These are phyloP conservation scores for Saccharomycopsis capsularis DNA, from an alignment of 805 yeast genomes.

Conservation along the genomic window DNA sequence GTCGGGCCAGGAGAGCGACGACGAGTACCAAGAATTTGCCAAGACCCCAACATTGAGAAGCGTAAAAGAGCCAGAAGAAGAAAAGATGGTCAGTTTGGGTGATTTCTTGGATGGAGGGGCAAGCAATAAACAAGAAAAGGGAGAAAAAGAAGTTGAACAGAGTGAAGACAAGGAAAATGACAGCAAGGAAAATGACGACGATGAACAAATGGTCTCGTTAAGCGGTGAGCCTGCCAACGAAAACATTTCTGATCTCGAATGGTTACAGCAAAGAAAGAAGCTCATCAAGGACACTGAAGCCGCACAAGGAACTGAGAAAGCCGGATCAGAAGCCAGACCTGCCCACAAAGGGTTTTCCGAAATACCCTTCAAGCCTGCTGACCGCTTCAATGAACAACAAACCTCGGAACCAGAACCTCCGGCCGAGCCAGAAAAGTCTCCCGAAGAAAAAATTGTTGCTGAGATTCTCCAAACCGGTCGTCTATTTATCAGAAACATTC, in stretches of 20 bases:
- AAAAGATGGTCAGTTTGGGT: slow-evolving; percentile 42
- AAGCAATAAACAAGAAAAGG: slow-evolving; percentile 6
- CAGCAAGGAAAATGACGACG: slow-evolving; percentile 1
- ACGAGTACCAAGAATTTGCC: slow-evolving; percentile 35
- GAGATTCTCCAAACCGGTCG: slow-evolving; percentile 68
- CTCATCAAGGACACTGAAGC: slow-evolving; percentile 52
- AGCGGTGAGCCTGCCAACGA: slow-evolving; percentile 46
- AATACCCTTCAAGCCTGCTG: slow-evolving; percentile 14
- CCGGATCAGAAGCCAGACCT: no score
- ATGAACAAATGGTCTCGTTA: no score
- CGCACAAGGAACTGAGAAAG: slow-evolving; percentile 21
- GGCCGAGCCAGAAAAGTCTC: slow-evolving; percentile 24
- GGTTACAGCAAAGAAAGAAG: slow-evolving; percentile 72
- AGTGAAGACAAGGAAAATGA: slow-evolving; percentile 17
- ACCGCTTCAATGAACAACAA: slow-evolving; percentile 8
- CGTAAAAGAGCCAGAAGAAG: slow-evolving; percentile 36
- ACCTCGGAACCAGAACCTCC: slow-evolving; percentile 19
- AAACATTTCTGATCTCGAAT: slow-evolving; percentile 68
- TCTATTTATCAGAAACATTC: slow-evolving; percentile 78
- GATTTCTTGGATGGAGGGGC: slow-evolving; percentile 24
- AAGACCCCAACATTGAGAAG: no score
- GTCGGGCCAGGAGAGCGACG: slow-evolving; percentile 31
- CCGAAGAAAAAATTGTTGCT: slow-evolving; percentile 42
- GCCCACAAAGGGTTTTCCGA: slow-evolving; percentile 17
- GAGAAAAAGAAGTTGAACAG: slow-evolving; percentile 23